Percentiles rank a stretch among this genome's conserved stretches.
Conservation (phyloP, 78 protist species). For the Dictyostelium brefeldianum region DNA sequence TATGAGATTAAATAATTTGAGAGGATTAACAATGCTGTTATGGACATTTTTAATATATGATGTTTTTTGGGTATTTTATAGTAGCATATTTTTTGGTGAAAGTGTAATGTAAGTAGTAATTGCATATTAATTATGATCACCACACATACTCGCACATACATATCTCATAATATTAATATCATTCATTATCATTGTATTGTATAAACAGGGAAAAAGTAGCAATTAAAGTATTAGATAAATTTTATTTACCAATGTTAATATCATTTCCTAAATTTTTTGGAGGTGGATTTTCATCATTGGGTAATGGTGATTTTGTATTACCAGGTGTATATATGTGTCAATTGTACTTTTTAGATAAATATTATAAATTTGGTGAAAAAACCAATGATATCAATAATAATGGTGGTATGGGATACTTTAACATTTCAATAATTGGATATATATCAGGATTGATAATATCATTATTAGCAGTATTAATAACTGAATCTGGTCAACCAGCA, state of each 20-base stretch:
- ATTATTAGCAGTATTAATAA: neutral
- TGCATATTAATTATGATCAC: neutral
- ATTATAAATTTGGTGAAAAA: constrained; percentile 1
- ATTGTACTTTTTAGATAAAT: constrained; percentile 47
- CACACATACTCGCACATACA: too few species aligned
- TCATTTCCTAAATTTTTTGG: constrained; percentile 1
- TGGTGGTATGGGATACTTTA: constrained; percentile 29
- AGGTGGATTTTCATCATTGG: constrained; percentile 35
- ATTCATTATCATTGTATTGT: too few species aligned
- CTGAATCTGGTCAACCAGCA: constrained; percentile 62
- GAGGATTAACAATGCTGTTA: constrained; percentile 4
- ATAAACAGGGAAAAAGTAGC: constrained; percentile 60
- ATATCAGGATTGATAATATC: constrained; percentile 21
- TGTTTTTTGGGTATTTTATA: constrained; percentile 66
- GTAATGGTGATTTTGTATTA: constrained; percentile 64
- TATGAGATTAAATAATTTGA: constrained; percentile 45
- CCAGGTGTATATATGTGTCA: constrained; percentile 71
- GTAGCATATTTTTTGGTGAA: constrained; percentile 31
- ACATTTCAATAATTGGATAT: constrained; percentile 34
- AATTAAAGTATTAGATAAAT: constrained; percentile 30
- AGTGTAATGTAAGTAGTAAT: constrained; percentile 55
- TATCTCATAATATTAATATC: neutral
- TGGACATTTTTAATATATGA: constrained; percentile 61
- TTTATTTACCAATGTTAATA: constrained; percentile 59
- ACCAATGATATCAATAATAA: neutral